Evolutionary conservation across 2,329 filamentous ascomycete genomes (phyloP), one percentile per base, ranked within the genome.

Genomic region (Aspergillus ibericus): DNA sequence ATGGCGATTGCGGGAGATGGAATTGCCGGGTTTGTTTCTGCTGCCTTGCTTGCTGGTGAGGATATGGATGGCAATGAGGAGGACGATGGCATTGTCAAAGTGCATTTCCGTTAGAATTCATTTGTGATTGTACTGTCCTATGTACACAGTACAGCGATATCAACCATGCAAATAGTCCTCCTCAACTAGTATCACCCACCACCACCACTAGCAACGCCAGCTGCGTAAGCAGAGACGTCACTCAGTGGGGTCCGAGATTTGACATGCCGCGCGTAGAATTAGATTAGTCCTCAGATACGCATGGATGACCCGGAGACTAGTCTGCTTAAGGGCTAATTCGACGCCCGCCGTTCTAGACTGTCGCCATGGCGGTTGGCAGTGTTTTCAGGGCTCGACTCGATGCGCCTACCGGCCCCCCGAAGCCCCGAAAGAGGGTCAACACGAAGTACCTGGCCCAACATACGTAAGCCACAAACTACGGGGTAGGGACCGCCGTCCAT

Each of bases 211-310:
- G 25, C 44, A 29, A 29, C 44, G 44, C 44, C 44, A 58, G 52
- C 60, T 64, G 58, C 63, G 63, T 66, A 60, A 66, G 62, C 63
- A 54, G 57, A 66, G 55, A 64, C 63, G 64, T 63, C 62, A 66
- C 56, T 58, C 50, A 54, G 63, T 64, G 62, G 63, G 63, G 62
- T 59, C 54, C 48, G 47, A 46, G 49, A 52, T 49, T 44, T 53
- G 40, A 50, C 44, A 55, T 46, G 44, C 52, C 29, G 35, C 56
- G 59, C 50, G 50, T 61, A 38, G 56, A 53, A 29, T 34, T 29
- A 44, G 36, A 44, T 44, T 53, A 40, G 38, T 53, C 34, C 40
- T 36, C 27, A 38, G 22, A 48, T 29, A 46, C 34, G 42, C 44
- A 55, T 48, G 44, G 34, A 18, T 22, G 27, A 48, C 22, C 44